phyloP scores from a whole-genome alignment of 495 filamentous ascomycete species.

The Echria macrotheca region DNA sequence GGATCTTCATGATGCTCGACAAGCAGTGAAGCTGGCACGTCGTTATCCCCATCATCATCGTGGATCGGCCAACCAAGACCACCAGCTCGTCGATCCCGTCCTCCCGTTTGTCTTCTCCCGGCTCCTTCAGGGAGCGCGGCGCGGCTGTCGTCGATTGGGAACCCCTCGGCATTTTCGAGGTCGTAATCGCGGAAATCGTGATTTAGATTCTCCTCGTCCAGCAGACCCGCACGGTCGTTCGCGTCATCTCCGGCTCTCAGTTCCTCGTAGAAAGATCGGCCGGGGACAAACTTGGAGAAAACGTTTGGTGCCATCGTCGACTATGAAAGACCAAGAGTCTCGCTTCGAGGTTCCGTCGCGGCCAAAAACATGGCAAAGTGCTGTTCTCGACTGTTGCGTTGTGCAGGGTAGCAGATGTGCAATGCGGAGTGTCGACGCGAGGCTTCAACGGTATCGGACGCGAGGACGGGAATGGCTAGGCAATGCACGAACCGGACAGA shows the following conservation, averaged over 20 bases:
- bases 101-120: slow-evolving; percentile 9
- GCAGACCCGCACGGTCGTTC: slow-evolving; percentile 57
- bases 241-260: slow-evolving; percentile 57
- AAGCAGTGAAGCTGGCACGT: slow-evolving; percentile 84
- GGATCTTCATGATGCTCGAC: slow-evolving; percentile 53
- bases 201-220: slow-evolving; percentile 65
- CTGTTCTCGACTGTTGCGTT: no score
- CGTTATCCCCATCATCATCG: slow-evolving; percentile 78
- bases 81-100: slow-evolving; percentile 9
- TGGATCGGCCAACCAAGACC: slow-evolving; percentile 35
- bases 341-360: neutral
- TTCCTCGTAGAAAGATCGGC: slow-evolving; percentile 67
- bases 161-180: slow-evolving; percentile 53
- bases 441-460: no score
- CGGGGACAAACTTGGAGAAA: slow-evolving; percentile 67
- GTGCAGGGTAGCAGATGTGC: no score
- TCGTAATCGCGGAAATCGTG: slow-evolving; percentile 67
- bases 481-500: no score
- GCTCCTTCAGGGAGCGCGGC: slow-evolving; percentile 44
- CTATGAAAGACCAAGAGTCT: slow-evolving; percentile 1
- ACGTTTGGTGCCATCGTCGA: slow-evolving; percentile 65
- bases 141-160: slow-evolving; percentile 61
- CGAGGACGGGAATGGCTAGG: no score
- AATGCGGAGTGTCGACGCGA: no score
- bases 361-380: no score